phyloP scores from a whole-genome alignment of 345 rosid genomes.

The Brassica incana region DNA sequence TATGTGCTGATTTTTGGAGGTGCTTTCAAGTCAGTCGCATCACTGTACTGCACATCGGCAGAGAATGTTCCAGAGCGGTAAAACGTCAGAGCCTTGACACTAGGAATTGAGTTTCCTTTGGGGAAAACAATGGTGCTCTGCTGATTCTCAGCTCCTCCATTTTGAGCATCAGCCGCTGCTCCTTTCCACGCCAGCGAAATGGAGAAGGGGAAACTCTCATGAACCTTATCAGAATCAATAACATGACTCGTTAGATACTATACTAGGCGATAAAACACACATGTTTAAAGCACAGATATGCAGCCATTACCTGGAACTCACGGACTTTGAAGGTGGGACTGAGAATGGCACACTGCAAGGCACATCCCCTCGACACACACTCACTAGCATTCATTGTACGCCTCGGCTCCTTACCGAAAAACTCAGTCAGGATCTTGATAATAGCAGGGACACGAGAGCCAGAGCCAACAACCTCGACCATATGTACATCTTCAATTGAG shows the following conservation, averaged over 20 bases:
- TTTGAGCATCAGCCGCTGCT: conserved; percentile 58
- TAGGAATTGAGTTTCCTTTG: conserved; percentile 86
- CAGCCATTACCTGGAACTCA: conserved; percentile 76
- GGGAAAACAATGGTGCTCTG: conserved; percentile 80
- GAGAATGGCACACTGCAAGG: conserved; percentile 93
- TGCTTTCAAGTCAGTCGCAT: conserved; percentile 57
- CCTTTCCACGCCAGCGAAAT: conserved; percentile 83
- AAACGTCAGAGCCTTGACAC: conserved; percentile 82
- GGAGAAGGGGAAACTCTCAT: conserved; percentile 85
- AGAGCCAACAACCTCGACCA: conserved; percentile 94
- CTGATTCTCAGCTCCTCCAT: conserved; percentile 63
- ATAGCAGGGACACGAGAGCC: conserved; percentile 90
- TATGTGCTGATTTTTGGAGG: conserved; percentile 83
- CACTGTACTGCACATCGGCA: conserved; percentile 74
- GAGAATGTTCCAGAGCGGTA: conserved; percentile 74
- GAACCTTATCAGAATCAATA: conserved; percentile 48
- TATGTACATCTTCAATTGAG: conserved; percentile 69
- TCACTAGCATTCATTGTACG: conserved; percentile 99
- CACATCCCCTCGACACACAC: conserved; percentile 89
- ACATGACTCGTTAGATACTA: neutral
- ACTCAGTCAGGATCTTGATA: conserved; percentile 74
- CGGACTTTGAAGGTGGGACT: conserved; percentile 97
- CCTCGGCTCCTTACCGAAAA: conserved; percentile 95
- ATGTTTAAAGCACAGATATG: neutral
- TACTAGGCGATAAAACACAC: neutral